Percentiles rank a stretch among this genome's conserved stretches.
These are phyloP conservation scores for Exophiala mesophila DNA, from an alignment of 2,329 filamentous ascomycete genomes.

Conservation along the genomic window DNA sequence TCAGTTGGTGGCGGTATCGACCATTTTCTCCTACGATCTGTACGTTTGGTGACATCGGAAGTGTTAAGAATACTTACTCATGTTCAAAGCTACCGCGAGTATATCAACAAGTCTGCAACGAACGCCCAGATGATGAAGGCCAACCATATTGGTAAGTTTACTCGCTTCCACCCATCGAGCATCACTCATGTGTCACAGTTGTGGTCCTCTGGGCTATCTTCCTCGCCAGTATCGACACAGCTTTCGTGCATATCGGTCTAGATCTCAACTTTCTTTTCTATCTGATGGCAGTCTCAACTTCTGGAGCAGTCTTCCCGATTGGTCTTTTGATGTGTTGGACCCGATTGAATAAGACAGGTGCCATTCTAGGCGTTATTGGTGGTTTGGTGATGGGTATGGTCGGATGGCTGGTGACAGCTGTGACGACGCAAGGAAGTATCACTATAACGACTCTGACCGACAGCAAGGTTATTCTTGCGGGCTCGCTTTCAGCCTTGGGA, in stretches of 20 bases:
- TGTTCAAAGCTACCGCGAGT: slow-evolving; percentile 1
- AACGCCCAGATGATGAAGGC: slow-evolving; percentile 11
- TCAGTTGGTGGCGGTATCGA: slow-evolving; percentile 51
- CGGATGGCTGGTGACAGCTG: slow-evolving; percentile 8
- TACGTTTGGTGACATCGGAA: slow-evolving; percentile 29
- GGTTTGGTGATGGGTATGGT: slow-evolving; percentile 9
- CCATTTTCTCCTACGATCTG: slow-evolving; percentile 52
- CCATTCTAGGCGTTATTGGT: slow-evolving; percentile 7
- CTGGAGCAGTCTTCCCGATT: slow-evolving; percentile 10
- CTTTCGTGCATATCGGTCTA: slow-evolving; percentile 7
- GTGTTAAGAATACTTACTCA: background rate
- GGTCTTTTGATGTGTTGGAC: slow-evolving; percentile 14
- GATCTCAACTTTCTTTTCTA: slow-evolving; percentile 13
- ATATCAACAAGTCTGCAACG: slow-evolving; percentile 7
- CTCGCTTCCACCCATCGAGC: no score
- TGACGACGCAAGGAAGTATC: slow-evolving; percentile 2
- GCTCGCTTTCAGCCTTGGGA: slow-evolving; percentile 9
- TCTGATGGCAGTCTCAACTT: slow-evolving; percentile 11
- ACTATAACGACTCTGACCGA: slow-evolving; percentile 5
- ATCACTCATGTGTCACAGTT: no score
- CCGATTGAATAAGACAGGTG: slow-evolving; percentile 8
- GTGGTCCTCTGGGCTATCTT: slow-evolving; percentile 11
- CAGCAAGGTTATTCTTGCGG: slow-evolving; percentile 9
- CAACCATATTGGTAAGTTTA: slow-evolving; percentile 4
- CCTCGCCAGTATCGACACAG: slow-evolving; percentile 11